Evolutionary conservation across 1,284 basidiomycete genomes (phyloP).

Genomic region (Ustilago hordei): DNA sequence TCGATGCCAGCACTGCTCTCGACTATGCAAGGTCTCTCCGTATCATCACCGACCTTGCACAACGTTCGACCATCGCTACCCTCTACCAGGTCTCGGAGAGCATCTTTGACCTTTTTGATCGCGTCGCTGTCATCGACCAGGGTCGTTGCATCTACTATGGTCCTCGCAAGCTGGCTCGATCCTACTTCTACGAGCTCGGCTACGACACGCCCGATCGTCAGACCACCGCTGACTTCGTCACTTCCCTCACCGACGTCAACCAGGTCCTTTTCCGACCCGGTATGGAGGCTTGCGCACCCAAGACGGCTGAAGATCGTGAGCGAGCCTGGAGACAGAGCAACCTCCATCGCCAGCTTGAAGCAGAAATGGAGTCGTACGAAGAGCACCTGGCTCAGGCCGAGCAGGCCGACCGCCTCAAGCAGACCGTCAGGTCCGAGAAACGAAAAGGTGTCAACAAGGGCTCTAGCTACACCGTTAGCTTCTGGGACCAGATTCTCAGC

Average conservation of each 20-base stretch:
- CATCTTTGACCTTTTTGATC: constrained; percentile 60
- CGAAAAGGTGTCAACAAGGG: constrained; percentile 56
- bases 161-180: constrained; percentile 51
- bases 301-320: constrained; percentile 60
- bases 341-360: constrained; percentile 46
- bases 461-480: constrained; percentile 57
- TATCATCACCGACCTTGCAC: constrained; percentile 61
- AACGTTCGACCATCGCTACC: constrained; percentile 59
- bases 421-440: constrained; percentile 50
- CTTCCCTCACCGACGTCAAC: constrained; percentile 75
- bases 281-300: constrained; percentile 71
- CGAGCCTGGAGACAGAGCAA: constrained; percentile 49
- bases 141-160: constrained; percentile 71
- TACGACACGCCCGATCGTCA: constrained; percentile 55
- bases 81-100: constrained; percentile 61
- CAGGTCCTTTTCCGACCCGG: constrained; percentile 75
- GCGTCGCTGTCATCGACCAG: constrained; percentile 58
- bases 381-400: constrained; percentile 38
- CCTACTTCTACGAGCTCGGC: constrained; percentile 61
- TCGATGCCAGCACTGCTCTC: constrained; percentile 61
- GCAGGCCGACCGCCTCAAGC: constrained; percentile 45
- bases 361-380: constrained; percentile 61
- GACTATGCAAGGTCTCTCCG: constrained; percentile 59
- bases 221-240: constrained; percentile 73
- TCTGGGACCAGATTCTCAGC: constrained; percentile 51